These are phyloP conservation scores for Eleusine indica DNA, from an alignment of 176 grass and related monocot genomes.

Conservation along the genomic window DNA sequence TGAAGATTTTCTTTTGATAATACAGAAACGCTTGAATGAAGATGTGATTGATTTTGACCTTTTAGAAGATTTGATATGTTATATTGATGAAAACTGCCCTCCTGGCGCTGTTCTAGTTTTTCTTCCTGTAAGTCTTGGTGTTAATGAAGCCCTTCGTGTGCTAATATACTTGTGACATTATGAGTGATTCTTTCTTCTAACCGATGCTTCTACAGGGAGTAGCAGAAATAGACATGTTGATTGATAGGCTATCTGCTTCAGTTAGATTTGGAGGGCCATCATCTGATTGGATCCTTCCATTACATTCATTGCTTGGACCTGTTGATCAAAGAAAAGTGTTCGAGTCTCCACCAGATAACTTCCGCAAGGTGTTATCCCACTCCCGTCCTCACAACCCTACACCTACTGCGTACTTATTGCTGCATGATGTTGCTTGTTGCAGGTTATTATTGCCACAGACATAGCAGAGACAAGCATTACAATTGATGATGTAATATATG, in stretches of 20 bases:
- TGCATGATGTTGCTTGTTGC: slow-evolving; percentile 53
- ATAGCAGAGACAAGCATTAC: slow-evolving; percentile 99
- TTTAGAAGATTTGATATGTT: slow-evolving; percentile 95
- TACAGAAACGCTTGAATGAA: slow-evolving; percentile 87
- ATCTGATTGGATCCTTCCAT: slow-evolving; percentile 95
- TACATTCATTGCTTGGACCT: slow-evolving; percentile 92
- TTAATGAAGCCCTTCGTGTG: slow-evolving; percentile 28
- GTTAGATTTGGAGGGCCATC: slow-evolving; percentile 77
- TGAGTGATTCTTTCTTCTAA: slow-evolving; percentile 24
- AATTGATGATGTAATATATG: slow-evolving; percentile 98
- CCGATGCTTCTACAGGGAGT: slow-evolving; percentile 73
- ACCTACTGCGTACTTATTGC: slow-evolving; percentile 33
- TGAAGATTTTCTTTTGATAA: slow-evolving; percentile 23
- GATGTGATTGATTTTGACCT: slow-evolving; percentile 98
- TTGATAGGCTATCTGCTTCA: slow-evolving; percentile 86
- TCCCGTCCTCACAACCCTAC: background rate
- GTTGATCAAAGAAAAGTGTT: slow-evolving; percentile 94
- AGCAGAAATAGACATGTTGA: slow-evolving; percentile 95
- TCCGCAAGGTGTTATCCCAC: slow-evolving; percentile 70
- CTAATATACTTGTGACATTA: slow-evolving; percentile 33
- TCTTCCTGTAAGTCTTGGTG: slow-evolving; percentile 76
- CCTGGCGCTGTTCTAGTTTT: slow-evolving; percentile 88
- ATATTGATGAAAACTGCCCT: slow-evolving; percentile 83
- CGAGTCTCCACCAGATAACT: slow-evolving; percentile 70
- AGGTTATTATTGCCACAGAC: slow-evolving; percentile 98